Evolutionary conservation across 1,284 basidiomycete species (phyloP), one percentile per base, ranked within the genome.

Genomic region (Vanrija sp.): DNA sequence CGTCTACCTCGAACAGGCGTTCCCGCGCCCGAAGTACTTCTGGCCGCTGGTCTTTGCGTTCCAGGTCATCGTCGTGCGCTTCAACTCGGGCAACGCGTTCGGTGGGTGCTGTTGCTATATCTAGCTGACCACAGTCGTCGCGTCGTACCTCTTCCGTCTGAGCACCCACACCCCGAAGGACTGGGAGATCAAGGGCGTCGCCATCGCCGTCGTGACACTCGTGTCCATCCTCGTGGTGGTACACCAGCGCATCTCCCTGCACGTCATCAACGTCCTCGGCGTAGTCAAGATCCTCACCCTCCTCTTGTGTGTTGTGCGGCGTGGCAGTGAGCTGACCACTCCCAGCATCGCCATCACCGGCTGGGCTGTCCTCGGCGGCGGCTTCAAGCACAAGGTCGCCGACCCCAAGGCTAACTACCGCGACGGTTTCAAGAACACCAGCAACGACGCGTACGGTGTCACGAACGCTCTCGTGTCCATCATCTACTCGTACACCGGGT

Each of bases 331-430:
- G 14, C 34, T 34, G 10, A 34, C 34, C 4, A 2, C 10, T 2
- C 34, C 12, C 34, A 34, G 34, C 42, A 55, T 82, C 45, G 74
- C 78, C 19, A 67, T 80, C 46, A 78, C 80, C 26, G 81, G 81
- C 16, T 66, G 80, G 25, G 79, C 79, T 26, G 81, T 81, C 38
- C 74, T 83, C 15, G 72, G 77, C 29, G 82, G 82, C 6, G 23
- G 26, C 9, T 34, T 34, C 34, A 64, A 78, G 38, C 80, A 79
- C 29, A 70, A 67, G 21, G 74, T 83, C 29, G 49, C 74, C 44
- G 76, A 83, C 54, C 81, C 82, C 1, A 72, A 67, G 46, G 77
- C 72, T 46, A 82, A 83, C 67, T 83, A 83, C 69, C 67, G 69
- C 28, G 70, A 82, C 58, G 63, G 78, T 1, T 84, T 83, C 63